These are phyloP conservation scores for Clarireedia monteithiana DNA, from an alignment of 2,329 filamentous ascomycete genomes.

Conservation along the genomic window DNA sequence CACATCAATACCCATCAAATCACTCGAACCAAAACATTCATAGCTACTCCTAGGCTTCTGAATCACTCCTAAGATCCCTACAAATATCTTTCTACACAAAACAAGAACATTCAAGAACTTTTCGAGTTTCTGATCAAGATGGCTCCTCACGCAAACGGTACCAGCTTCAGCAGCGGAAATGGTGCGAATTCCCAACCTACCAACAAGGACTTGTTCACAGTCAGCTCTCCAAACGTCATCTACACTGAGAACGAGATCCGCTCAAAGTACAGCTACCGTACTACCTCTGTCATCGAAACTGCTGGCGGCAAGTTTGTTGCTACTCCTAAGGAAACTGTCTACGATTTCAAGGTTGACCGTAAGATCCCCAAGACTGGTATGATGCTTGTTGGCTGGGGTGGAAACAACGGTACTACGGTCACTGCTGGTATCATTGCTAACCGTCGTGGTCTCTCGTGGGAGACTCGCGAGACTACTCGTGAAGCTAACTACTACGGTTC, in stretches of 20 bases:
- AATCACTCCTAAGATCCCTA: slow-evolving; percentile 5
- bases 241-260: slow-evolving; percentile 86
- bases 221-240: slow-evolving; percentile 84
- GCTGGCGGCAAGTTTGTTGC: slow-evolving; percentile 73
- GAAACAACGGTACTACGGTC: slow-evolving; percentile 96
- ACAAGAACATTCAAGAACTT: slow-evolving; percentile 8
- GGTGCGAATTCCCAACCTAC: slow-evolving; percentile 33
- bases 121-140: slow-evolving; percentile 43
- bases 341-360: slow-evolving; percentile 97
- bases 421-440: slow-evolving; percentile 97
- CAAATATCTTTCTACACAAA: slow-evolving; percentile 2
- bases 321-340: slow-evolving; percentile 78
- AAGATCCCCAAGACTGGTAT: slow-evolving; percentile 88
- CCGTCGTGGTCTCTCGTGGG: slow-evolving; percentile 77
- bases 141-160: slow-evolving; percentile 81
- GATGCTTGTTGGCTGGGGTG: slow-evolving; percentile 97
- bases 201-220: slow-evolving; percentile 65
- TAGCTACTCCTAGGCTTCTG: slow-evolving; percentile 8
- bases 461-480: slow-evolving; percentile 82
- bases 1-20: slow-evolving; percentile 1
- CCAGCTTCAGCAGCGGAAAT: slow-evolving; percentile 54
- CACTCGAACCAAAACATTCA: slow-evolving; percentile 21
- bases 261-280: slow-evolving; percentile 94
- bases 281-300: slow-evolving; percentile 66
- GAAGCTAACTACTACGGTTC: slow-evolving; percentile 97